A percentile compares a stretch with the other conserved stretches of the same genome.
phyloP scores from a whole-genome alignment of 176 grass and related monocot genomes.

The Avena atlantica region DNA sequence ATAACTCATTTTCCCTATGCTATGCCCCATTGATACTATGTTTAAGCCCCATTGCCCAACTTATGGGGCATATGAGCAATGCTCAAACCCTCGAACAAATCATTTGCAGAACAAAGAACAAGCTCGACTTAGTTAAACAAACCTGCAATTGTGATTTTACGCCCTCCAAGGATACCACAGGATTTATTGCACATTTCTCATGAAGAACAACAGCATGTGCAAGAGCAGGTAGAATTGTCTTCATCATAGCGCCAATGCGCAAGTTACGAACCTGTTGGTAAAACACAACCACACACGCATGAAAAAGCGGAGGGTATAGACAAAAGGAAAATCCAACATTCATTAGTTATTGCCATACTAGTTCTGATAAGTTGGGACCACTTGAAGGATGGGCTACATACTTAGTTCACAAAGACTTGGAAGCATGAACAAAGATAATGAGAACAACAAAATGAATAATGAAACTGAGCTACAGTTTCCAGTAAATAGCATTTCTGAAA shows the following conservation, averaged over 20 bases:
- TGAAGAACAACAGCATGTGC: slow-evolving; percentile 89
- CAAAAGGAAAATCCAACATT: slow-evolving; percentile 19
- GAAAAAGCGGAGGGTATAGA: background rate
- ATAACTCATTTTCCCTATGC: no score
- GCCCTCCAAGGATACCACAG: slow-evolving; percentile 48
- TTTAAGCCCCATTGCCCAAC: background rate
- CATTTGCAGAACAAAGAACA: slow-evolving; percentile 18
- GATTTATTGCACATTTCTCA: slow-evolving; percentile 38
- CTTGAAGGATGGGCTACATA: background rate
- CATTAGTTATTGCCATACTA: slow-evolving; percentile 26
- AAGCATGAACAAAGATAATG: slow-evolving; percentile 26
- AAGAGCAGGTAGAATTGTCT: slow-evolving; percentile 85
- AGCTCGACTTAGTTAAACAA: slow-evolving; percentile 24
- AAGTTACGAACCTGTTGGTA: slow-evolving; percentile 77
- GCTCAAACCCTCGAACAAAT: slow-evolving; percentile 26
- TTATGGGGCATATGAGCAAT: slow-evolving; percentile 35
- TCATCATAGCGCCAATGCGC: slow-evolving; percentile 98
- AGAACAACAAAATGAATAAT: slow-evolving; percentile 21
- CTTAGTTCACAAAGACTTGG: slow-evolving; percentile 28
- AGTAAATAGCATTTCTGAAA: slow-evolving; percentile 10
- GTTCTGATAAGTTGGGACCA: slow-evolving; percentile 32
- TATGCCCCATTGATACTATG: background rate
- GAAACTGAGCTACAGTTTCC: slow-evolving; percentile 9
- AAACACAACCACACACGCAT: slow-evolving; percentile 18
- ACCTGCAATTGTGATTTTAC: slow-evolving; percentile 88